A percentile compares a stretch with the other conserved stretches of the same genome.
Conservation (phyloP, 164 flowering plant species). For the Tetrastigma voinierianum region DNA sequence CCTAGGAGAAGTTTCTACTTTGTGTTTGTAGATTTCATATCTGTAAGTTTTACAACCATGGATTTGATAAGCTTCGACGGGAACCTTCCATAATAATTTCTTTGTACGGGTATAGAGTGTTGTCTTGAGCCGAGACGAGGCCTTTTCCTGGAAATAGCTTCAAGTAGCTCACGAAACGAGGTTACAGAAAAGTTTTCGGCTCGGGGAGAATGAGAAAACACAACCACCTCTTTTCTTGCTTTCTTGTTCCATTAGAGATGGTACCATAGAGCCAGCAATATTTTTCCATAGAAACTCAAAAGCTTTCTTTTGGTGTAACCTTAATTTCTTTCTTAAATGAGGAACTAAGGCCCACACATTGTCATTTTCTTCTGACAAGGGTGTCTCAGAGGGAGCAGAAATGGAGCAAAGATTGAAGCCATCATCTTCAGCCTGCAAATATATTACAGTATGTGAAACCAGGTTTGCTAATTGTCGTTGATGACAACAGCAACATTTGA, state of each 20-base stretch:
- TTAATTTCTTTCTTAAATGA: conserved; percentile 40
- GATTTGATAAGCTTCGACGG: conserved; percentile 75
- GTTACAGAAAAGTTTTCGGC: conserved; percentile 87
- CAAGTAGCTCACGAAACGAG: conserved; percentile 82
- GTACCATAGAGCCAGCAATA: conserved; percentile 72
- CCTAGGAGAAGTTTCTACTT: too few species aligned
- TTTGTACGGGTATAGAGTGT: conserved; percentile 80
- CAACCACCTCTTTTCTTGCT: conserved; percentile 72
- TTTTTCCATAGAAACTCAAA: conserved; percentile 90
- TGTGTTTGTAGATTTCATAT: too few species aligned
- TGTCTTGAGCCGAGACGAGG: conserved; percentile 92
- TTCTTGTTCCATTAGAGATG: conserved; percentile 46
- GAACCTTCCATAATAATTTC: conserved; percentile 84
- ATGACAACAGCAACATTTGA: too few species aligned
- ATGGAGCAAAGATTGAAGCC: conserved; percentile 23
- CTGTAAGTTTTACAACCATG: too few species aligned
- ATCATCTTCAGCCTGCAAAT: conserved; percentile 22
- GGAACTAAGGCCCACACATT: conserved; percentile 87
- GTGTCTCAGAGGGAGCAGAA: conserved; percentile 22
- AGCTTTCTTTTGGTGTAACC: conserved; percentile 78
- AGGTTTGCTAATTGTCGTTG: too few species aligned
- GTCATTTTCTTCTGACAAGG: conserved; percentile 33
- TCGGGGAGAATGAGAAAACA: conserved; percentile 91
- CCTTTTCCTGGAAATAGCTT: conserved; percentile 68
- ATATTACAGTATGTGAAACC: too few species aligned